Conservation (phyloP, 331 rosid species). For the Saraca asoca region DNA sequence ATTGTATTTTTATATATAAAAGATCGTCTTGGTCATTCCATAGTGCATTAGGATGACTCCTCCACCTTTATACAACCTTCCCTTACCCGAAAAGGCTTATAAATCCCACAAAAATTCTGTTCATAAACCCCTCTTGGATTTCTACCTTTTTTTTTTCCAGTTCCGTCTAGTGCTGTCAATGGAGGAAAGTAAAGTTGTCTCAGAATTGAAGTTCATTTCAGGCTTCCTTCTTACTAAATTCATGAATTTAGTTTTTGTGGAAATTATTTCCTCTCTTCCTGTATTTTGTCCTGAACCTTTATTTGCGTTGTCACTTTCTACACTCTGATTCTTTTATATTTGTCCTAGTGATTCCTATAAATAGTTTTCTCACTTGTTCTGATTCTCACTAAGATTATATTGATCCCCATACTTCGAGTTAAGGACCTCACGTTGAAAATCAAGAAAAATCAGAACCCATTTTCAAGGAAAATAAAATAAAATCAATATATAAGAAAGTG, state of each 20-base stretch:
- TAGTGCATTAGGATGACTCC: slow-evolving; percentile 39
- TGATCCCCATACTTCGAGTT: slow-evolving; percentile 59
- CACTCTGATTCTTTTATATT: slow-evolving; percentile 53
- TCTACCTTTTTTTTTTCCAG: slow-evolving; percentile 23
- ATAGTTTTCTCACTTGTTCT: slow-evolving; percentile 62
- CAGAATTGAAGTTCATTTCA: slow-evolving; percentile 37
- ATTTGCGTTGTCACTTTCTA: slow-evolving; percentile 62
- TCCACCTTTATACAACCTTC: background rate
- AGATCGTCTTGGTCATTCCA: slow-evolving; percentile 52
- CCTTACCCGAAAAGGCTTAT: slow-evolving; percentile 44
- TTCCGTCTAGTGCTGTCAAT: slow-evolving; percentile 37
- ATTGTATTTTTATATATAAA: slow-evolving; percentile 35
- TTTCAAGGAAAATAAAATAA: slow-evolving; percentile 21
- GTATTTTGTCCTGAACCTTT: slow-evolving; percentile 58
- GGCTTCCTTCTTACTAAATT: slow-evolving; percentile 7
- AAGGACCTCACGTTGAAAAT: slow-evolving; percentile 32
- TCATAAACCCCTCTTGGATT: slow-evolving; percentile 24
- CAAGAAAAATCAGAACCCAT: background rate
- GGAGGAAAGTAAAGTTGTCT: slow-evolving; percentile 34
- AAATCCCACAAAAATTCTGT: slow-evolving; percentile 49
- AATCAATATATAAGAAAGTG: background rate
- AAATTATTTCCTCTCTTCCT: slow-evolving; percentile 31
- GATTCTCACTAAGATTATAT: slow-evolving; percentile 50
- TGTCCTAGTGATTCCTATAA: slow-evolving; percentile 51
- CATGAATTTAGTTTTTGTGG: slow-evolving; percentile 39